Percentiles rank a stretch among this genome's conserved stretches.
Evolutionary conservation across 176 grass and related monocot genomes (phyloP).

Genomic region (Triticum urartu): DNA sequence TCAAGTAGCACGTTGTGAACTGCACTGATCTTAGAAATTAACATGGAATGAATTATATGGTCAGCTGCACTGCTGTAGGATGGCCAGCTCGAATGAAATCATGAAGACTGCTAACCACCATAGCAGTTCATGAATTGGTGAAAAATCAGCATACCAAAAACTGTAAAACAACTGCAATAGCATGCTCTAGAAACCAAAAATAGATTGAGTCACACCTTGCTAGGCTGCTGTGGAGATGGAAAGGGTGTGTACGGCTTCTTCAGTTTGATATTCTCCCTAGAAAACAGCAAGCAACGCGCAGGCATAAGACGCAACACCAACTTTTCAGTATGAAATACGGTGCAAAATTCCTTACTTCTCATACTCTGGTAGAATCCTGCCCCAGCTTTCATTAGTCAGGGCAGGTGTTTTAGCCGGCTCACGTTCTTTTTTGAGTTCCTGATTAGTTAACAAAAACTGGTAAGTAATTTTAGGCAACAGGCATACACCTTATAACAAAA

Average conservation of each 20-base stretch:
- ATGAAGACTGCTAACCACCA: neutral
- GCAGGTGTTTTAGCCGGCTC: slow-evolving; percentile 72
- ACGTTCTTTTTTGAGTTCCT: slow-evolving; percentile 77
- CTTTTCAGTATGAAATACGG: neutral
- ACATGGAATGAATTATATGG: neutral
- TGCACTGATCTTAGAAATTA: neutral
- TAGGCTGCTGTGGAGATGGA: slow-evolving; percentile 77
- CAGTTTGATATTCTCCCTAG: slow-evolving; percentile 81
- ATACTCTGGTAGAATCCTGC: slow-evolving; percentile 80
- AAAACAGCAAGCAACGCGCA: slow-evolving; percentile 10
- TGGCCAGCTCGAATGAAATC: neutral
- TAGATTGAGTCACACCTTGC: slow-evolving; percentile 55
- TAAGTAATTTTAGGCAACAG: neutral
- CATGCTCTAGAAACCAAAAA: neutral
- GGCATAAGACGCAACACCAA: neutral
- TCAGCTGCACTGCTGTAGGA: too few species aligned
- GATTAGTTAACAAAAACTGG: slow-evolving; percentile 14
- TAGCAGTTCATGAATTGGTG: neutral
- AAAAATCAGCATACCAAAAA: neutral
- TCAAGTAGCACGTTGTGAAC: neutral
- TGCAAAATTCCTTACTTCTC: slow-evolving; percentile 53
- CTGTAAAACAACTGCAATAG: neutral
- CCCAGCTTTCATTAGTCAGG: slow-evolving; percentile 63
- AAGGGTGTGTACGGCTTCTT: slow-evolving; percentile 92
- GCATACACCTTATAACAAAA: neutral